Evolutionary conservation across 306 rosid species (phyloP).

Genomic region (Cicer yamashitae): DNA sequence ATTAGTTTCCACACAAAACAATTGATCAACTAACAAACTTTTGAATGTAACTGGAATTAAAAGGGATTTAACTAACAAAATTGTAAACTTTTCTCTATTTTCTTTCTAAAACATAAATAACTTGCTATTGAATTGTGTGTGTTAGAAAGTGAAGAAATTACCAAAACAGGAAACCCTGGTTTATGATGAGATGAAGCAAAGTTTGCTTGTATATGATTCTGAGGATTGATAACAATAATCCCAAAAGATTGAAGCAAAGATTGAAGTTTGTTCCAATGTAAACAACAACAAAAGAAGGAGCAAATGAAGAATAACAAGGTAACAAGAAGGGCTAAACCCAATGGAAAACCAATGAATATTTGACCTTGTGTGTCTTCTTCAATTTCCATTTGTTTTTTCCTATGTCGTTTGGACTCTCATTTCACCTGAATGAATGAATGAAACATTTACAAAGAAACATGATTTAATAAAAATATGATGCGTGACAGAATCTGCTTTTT

Average conservation of each 20-base stretch:
- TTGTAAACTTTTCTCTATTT: background rate
- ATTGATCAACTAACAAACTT: background rate
- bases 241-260: conserved; percentile 42
- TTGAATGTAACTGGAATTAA: no score
- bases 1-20: background rate
- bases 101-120: no score
- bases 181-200: conserved; percentile 42
- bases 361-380: conserved; percentile 40
- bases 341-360: conserved; percentile 57
- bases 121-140: no score
- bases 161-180: conserved; percentile 51
- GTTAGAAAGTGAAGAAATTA: background rate
- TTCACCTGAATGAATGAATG: conserved; percentile 45
- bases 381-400: conserved; percentile 40
- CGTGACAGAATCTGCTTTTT: conserved; percentile 7
- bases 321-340: conserved; percentile 71
- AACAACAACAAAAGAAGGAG: conserved; percentile 64
- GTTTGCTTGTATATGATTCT: conserved; percentile 16
- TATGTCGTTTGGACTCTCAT: conserved; percentile 8
- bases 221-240: background rate
- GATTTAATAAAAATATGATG: conserved; percentile 15
- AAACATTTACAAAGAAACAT: background rate
- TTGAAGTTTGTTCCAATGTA: conserved; percentile 65
- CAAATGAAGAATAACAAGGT: conserved; percentile 45
- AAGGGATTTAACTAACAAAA: no score